Conservation (phyloP, 306 rosid genomes). For the Pterocarpus macrocarpus region DNA sequence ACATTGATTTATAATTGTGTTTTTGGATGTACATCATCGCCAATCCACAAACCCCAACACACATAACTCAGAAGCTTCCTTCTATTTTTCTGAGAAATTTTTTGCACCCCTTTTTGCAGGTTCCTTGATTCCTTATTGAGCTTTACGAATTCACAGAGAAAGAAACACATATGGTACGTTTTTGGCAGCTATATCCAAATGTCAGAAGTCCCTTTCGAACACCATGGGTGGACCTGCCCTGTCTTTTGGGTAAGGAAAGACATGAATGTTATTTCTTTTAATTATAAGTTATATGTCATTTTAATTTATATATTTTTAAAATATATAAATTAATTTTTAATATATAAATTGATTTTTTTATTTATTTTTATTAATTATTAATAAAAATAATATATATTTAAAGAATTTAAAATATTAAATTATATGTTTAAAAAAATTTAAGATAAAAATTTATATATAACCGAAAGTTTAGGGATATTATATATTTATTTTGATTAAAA, state of each 20-base stretch:
- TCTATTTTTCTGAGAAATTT: slow-evolving; percentile 24
- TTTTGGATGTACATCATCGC: slow-evolving; percentile 37
- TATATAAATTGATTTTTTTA: too few species aligned
- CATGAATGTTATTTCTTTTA: too few species aligned
- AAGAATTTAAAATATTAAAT: too few species aligned
- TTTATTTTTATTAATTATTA: too few species aligned
- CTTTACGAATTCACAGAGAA: slow-evolving; percentile 33
- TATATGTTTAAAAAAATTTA: too few species aligned
- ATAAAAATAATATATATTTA: too few species aligned
- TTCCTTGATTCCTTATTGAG: slow-evolving; percentile 36
- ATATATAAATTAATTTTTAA: too few species aligned
- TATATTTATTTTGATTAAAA: too few species aligned
- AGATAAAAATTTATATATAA: too few species aligned
- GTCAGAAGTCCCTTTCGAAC: slow-evolving; percentile 4
- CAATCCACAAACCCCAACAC: slow-evolving; percentile 13
- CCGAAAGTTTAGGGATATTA: too few species aligned
- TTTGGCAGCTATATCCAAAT: slow-evolving; percentile 20
- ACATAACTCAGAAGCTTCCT: slow-evolving; percentile 32
- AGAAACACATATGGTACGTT: neutral
- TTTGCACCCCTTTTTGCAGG: slow-evolving; percentile 34
- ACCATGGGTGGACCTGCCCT: slow-evolving; percentile 16
- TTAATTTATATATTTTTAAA: too few species aligned
- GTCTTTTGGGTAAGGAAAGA: neutral
- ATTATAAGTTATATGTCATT: too few species aligned
- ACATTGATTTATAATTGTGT: neutral